These are phyloP conservation scores for Hericium coralloides DNA, from an alignment of 768 basidiomycete species.

Conservation along the genomic window DNA sequence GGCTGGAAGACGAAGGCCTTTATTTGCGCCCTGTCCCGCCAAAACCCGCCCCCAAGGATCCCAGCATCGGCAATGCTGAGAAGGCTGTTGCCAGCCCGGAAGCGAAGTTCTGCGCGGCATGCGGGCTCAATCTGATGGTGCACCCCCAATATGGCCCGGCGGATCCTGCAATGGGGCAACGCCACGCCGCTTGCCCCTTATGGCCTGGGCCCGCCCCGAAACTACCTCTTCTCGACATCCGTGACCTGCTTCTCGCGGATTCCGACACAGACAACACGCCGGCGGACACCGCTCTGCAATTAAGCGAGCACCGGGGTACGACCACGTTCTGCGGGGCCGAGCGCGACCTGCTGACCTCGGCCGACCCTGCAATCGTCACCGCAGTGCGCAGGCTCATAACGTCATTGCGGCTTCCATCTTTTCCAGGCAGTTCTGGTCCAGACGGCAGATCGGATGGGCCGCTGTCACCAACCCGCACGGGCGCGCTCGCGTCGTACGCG, in stretches of 20 bases:
- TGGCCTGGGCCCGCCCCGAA: neutral
- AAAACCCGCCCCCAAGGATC: conserved; percentile 5
- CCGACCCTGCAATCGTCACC: conserved; percentile 18
- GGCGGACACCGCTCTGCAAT: neutral
- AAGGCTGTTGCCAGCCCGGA: neutral
- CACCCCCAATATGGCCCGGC: neutral
- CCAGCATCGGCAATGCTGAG: neutral
- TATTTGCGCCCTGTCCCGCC: conserved; percentile 25
- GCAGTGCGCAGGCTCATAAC: conserved; percentile 14
- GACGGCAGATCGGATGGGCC: neutral
- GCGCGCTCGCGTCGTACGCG: conserved; percentile 2
- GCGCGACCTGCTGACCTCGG: conserved; percentile 18
- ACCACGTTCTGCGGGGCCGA: conserved; percentile 1
- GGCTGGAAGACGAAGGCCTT: conserved; percentile 32
- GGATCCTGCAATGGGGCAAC: neutral
- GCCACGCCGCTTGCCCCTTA: neutral
- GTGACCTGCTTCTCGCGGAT: neutral
- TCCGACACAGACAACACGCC: neutral
- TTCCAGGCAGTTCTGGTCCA: neutral
- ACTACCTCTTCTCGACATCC: neutral
- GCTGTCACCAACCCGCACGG: neutral
- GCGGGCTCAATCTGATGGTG: neutral
- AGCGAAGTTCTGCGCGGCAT: neutral
- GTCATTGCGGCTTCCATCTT: conserved; percentile 2
- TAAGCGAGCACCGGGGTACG: neutral